Percentiles rank a stretch among this genome's conserved stretches.
Evolutionary conservation across 495 filamentous ascomycete species (phyloP).

Genomic region (Echria macrotheca): DNA sequence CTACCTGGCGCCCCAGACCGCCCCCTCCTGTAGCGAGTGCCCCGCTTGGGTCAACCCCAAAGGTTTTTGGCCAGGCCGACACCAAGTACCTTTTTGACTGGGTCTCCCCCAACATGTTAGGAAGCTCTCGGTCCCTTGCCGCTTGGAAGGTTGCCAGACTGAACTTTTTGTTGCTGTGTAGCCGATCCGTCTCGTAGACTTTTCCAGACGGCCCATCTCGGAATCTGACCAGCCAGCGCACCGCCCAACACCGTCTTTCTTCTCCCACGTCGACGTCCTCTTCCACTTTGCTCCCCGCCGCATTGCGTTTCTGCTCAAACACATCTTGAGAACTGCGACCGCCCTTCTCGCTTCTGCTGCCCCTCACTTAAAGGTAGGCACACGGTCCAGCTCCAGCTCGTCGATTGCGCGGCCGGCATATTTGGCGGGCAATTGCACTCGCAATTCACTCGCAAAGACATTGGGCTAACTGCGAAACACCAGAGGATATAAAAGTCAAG

Average conservation of each 20-base stretch:
- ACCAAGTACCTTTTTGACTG: constrained; percentile 25
- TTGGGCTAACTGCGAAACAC: constrained; percentile 3
- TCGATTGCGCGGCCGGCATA: neutral
- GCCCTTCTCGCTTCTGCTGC: no score
- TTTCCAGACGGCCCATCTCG: constrained; percentile 9
- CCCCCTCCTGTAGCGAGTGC: constrained; percentile 13
- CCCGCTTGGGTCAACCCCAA: constrained; percentile 30
- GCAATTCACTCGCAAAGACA: neutral
- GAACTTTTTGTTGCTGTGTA: constrained; percentile 13
- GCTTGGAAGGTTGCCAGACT: constrained; percentile 5
- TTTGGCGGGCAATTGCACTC: neutral
- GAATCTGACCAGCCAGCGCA: constrained; percentile 15
- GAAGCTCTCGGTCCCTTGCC: constrained; percentile 6
- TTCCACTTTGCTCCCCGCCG: neutral
- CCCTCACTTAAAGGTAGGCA: constrained; percentile 10
- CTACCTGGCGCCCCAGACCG: constrained; percentile 29
- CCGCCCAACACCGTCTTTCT: constrained; percentile 7
- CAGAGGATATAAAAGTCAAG: constrained; percentile 13
- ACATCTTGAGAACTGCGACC: no score
- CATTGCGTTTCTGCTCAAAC: constrained; percentile 1
- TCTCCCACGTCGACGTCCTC: constrained; percentile 1
- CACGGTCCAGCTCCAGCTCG: neutral
- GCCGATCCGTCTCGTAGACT: constrained; percentile 1
- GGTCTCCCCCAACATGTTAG: constrained; percentile 17
- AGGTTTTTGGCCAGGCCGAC: constrained; percentile 25